Evolutionary conservation across 176 grass and related monocot genomes (phyloP).

Genomic region (Musa beccarii): DNA sequence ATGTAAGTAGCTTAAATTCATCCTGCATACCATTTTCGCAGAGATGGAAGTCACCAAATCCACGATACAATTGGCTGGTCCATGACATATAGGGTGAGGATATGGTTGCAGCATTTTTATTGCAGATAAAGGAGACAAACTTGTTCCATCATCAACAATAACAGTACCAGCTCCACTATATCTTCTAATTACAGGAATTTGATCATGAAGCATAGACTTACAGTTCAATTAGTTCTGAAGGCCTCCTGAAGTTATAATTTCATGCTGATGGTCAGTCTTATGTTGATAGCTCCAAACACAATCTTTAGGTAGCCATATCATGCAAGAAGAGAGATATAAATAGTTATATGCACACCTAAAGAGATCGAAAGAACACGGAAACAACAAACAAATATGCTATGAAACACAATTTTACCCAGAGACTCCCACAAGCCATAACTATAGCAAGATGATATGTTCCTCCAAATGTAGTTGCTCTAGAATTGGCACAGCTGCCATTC

Average conservation of each 20-base stretch:
- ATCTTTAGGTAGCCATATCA: constrained; percentile 5
- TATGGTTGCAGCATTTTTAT: constrained; percentile 67
- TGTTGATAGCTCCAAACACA: constrained; percentile 1
- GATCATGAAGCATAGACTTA: constrained; percentile 36
- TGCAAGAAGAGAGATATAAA: constrained; percentile 2
- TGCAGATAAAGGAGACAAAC: constrained; percentile 91
- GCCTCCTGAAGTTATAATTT: constrained; percentile 45
- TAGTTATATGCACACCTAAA: neutral
- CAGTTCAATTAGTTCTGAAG: constrained; percentile 65
- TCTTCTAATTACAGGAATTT: constrained; percentile 56
- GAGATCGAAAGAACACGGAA: neutral
- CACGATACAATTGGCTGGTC: constrained; percentile 51
- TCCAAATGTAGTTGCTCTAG: constrained; percentile 70
- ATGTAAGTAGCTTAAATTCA: neutral
- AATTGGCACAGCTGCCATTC: constrained; percentile 34
- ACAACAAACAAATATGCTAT: neutral
- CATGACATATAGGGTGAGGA: constrained; percentile 84
- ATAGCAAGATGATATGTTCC: constrained; percentile 52
- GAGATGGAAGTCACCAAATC: constrained; percentile 57
- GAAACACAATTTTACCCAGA: constrained; percentile 40
- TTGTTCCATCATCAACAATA: constrained; percentile 66
- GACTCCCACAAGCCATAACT: constrained; percentile 45
- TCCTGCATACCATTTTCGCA: constrained; percentile 68
- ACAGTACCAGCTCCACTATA: constrained; percentile 75
- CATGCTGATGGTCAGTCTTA: constrained; percentile 15